Conservation (phyloP, 305 asterid species). For the Euphrasia arctica region DNA sequence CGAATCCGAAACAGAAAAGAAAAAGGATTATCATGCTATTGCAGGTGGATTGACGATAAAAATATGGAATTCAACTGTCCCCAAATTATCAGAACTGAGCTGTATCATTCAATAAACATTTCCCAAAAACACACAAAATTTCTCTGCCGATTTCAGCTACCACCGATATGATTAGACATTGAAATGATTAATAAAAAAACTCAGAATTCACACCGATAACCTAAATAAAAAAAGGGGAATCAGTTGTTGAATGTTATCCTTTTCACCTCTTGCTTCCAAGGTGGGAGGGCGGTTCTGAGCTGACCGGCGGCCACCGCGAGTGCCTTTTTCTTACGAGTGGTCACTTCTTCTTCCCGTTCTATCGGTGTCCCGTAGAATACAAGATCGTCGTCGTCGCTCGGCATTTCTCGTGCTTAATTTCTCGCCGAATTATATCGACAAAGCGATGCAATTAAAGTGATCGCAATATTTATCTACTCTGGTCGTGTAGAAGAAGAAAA, state of each 20-base stretch:
- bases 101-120: constrained; percentile 14
- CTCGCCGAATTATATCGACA: constrained; percentile 2
- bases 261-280: constrained; percentile 91
- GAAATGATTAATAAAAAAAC: neutral
- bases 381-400: constrained; percentile 77
- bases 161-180: neutral
- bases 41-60: constrained; percentile 4
- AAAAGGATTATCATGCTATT: neutral
- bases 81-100: constrained; percentile 3
- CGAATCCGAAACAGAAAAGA: neutral
- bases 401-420: constrained; percentile 33
- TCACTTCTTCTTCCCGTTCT: constrained; percentile 76
- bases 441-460: neutral
- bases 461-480: neutral
- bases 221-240: neutral
- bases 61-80: constrained; percentile 20
- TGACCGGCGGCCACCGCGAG: constrained; percentile 87
- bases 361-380: constrained; percentile 85
- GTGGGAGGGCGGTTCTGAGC: constrained; percentile 72
- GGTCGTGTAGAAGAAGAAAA: constrained; percentile 1
- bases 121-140: neutral
- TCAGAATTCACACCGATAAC: neutral
- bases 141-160: neutral
- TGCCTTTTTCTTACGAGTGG: constrained; percentile 82
- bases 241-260: neutral